Percentiles rank a stretch among this genome's conserved stretches.
Conservation (phyloP, 345 rosid species). For the Hibiscus tridactylites region DNA sequence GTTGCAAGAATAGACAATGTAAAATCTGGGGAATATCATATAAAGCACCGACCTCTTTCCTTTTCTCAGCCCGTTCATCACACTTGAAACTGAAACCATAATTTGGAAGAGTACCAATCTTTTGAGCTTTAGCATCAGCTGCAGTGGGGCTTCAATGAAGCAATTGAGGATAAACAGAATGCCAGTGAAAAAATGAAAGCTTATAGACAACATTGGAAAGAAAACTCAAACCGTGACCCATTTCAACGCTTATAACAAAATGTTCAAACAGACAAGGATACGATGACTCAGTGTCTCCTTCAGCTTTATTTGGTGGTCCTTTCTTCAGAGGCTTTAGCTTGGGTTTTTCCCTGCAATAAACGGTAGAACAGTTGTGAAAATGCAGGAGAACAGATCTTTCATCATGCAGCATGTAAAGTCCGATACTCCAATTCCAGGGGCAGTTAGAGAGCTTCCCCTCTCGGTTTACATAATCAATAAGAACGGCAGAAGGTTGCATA, state of each 20-base stretch:
- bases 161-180: constrained; percentile 26
- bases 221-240: neutral
- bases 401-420: neutral
- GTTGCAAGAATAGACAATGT: neutral
- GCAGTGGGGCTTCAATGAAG: constrained; percentile 47
- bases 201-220: neutral
- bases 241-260: constrained; percentile 3
- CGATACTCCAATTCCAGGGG: neutral
- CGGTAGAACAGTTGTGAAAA: constrained; percentile 20
- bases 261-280: constrained; percentile 42
- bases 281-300: constrained; percentile 54
- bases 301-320: constrained; percentile 41
- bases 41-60: constrained; percentile 68
- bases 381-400: neutral
- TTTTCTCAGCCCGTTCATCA: constrained; percentile 95
- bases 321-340: constrained; percentile 53
- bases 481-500: neutral
- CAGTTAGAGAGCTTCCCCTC: neutral
- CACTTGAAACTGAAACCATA: constrained; percentile 98
- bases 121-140: constrained; percentile 60
- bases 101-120: constrained; percentile 73
- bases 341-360: constrained; percentile 51
- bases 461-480: neutral
- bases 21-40: constrained; percentile 5
- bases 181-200: neutral